phyloP scores from a whole-genome alignment of 108 stramenopile genomes.

The Nannochloropsis gaditana region DNA sequence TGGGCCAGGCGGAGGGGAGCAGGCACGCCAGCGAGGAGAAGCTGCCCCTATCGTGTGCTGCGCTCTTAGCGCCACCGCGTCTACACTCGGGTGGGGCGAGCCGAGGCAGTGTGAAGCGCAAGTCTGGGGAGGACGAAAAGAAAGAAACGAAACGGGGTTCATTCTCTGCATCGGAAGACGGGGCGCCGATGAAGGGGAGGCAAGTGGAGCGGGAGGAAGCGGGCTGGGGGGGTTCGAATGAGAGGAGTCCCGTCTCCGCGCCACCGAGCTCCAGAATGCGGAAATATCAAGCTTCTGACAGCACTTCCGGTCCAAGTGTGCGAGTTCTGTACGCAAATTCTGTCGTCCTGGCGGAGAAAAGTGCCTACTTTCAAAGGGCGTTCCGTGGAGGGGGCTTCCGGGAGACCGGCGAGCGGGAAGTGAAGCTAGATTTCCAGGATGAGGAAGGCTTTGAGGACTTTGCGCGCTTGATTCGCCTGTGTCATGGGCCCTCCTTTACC shows the following conservation, averaged over 20 bases:
- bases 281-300: not conserved
- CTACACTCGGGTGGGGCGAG: not conserved
- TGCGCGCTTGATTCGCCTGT: not conserved
- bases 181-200: not conserved
- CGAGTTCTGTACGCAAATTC: not conserved
- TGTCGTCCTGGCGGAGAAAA: not conserved
- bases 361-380: not conserved
- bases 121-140: not conserved
- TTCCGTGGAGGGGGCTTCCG: constrained; percentile 9
- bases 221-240: not conserved
- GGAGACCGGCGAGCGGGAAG: not conserved
- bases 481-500: not conserved
- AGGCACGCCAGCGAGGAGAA: not conserved
- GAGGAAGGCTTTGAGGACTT: not conserved
- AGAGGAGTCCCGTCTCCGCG: not conserved
- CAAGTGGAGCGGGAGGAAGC: not conserved
- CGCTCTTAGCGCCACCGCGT: not conserved
- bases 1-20: not conserved
- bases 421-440: not conserved
- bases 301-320: not conserved
- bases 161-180: too few relatives aligned
- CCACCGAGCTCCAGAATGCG: not conserved
- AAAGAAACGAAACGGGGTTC: not conserved
- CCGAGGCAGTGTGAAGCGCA: not conserved
- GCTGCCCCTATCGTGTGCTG: not conserved